phyloP scores from a whole-genome alignment of 331 rosid species.

The Quercus lobata region DNA sequence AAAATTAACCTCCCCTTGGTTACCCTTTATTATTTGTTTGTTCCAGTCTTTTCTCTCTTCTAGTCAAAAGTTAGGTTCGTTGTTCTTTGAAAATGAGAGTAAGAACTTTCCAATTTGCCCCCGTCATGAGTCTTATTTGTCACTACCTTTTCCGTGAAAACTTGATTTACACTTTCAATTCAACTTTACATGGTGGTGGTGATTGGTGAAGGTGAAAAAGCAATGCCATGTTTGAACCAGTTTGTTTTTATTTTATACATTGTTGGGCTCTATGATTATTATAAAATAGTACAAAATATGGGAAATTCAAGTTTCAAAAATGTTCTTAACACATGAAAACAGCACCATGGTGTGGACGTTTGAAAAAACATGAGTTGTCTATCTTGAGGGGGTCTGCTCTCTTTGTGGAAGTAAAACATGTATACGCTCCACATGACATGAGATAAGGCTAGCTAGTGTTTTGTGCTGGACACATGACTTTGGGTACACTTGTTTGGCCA shows the following conservation, averaged over 20 bases:
- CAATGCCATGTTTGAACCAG: neutral
- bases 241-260: neutral
- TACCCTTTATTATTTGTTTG: neutral
- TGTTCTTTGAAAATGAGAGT: slow-evolving; percentile 5
- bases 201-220: neutral
- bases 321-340: neutral
- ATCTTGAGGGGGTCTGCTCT: too few relatives aligned
- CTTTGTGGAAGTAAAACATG: too few relatives aligned
- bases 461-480: too few relatives aligned
- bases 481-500: too few relatives aligned
- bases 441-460: too few relatives aligned
- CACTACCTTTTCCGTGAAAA: neutral
- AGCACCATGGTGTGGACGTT: neutral
- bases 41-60: neutral
- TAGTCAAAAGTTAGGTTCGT: slow-evolving; percentile 3
- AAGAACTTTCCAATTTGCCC: neutral
- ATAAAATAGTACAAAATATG: neutral
- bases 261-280: neutral
- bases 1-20: neutral
- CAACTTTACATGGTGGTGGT: neutral
- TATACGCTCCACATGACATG: too few relatives aligned
- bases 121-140: too few relatives aligned
- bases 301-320: neutral
- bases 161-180: neutral
- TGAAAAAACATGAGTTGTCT: neutral